phyloP scores from a whole-genome alignment of 139 green algal species.

The Monoraphidium neglectum region DNA sequence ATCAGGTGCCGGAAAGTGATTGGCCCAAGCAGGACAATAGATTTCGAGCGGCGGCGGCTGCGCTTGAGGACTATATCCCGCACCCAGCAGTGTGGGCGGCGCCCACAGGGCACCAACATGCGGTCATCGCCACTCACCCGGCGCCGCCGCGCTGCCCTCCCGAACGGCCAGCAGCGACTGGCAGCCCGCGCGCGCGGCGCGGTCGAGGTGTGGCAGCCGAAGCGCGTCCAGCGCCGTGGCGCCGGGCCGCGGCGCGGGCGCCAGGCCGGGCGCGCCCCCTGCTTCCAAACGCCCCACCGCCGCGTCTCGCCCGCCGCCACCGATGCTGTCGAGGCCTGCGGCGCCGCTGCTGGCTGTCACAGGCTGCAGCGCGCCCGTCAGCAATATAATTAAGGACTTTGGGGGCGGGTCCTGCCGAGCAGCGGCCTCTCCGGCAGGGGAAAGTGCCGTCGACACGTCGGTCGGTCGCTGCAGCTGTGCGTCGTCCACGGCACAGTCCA shows the following conservation, averaged over 20 bases:
- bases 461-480: constrained; percentile 12
- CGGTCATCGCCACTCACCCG: too few species aligned
- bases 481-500: constrained; percentile 43
- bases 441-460: constrained; percentile 7
- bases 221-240: constrained; percentile 12
- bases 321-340: not conserved
- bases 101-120: too few species aligned
- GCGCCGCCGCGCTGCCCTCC: not conserved
- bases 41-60: too few species aligned
- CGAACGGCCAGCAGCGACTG: constrained; percentile 45
- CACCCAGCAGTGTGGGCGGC: too few species aligned
- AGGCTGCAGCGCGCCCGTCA: constrained; percentile 24
- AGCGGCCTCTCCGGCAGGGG: constrained; percentile 28
- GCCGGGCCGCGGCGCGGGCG: not conserved
- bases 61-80: too few species aligned
- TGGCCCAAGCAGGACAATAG: too few species aligned
- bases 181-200: constrained; percentile 38
- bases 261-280: too few species aligned
- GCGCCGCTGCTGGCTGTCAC: too few species aligned
- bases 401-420: constrained; percentile 49
- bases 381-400: constrained; percentile 57
- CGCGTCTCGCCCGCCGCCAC: not conserved
- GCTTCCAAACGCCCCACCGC: too few species aligned
- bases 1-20: too few species aligned
- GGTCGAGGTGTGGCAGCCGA: constrained; percentile 50